Conservation (phyloP, 2,329 filamentous ascomycete species). For the Didymella pomorum region DNA sequence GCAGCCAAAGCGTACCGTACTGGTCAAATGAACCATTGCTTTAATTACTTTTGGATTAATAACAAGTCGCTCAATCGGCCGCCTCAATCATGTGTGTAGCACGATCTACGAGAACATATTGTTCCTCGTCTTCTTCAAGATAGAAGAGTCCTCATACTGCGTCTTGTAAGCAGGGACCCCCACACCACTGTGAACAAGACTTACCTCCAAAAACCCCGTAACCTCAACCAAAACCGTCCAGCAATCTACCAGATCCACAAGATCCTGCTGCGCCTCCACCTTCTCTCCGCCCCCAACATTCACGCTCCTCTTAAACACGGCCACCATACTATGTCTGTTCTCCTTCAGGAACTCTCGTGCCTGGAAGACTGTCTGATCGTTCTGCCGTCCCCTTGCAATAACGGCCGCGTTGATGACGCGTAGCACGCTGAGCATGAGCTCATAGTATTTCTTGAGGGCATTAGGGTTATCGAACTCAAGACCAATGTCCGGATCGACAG, state of each 20-base stretch:
- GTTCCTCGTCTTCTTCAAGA: conserved; percentile 28
- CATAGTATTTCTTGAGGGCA: conserved; percentile 82
- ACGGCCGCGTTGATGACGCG: conserved; percentile 84
- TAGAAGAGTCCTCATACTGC: conserved; percentile 43
- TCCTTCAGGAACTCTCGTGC: conserved; percentile 81
- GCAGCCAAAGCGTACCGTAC: too few relatives aligned
- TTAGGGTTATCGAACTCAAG: conserved; percentile 74
- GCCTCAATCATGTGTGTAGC: background rate
- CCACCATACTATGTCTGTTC: conserved; percentile 83
- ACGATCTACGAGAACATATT: conserved; percentile 34
- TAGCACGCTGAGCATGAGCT: conserved; percentile 79
- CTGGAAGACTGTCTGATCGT: conserved; percentile 74
- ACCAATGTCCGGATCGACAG: conserved; percentile 90
- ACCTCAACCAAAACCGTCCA: conserved; percentile 84
- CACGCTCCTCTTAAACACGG: conserved; percentile 88
- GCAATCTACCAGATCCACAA: conserved; percentile 82
- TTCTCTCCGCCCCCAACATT: conserved; percentile 67
- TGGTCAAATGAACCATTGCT: background rate
- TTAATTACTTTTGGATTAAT: background rate
- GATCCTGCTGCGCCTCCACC: conserved; percentile 68
- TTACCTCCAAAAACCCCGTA: conserved; percentile 85
- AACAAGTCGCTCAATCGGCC: background rate
- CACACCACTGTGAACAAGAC: background rate
- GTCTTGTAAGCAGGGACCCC: conserved; percentile 18
- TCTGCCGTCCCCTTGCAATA: conserved; percentile 81